A percentile compares a stretch with the other conserved stretches of the same genome.
phyloP scores from a whole-genome alignment of 805 yeast species.

The Isabelozyma pseudorhagii region DNA sequence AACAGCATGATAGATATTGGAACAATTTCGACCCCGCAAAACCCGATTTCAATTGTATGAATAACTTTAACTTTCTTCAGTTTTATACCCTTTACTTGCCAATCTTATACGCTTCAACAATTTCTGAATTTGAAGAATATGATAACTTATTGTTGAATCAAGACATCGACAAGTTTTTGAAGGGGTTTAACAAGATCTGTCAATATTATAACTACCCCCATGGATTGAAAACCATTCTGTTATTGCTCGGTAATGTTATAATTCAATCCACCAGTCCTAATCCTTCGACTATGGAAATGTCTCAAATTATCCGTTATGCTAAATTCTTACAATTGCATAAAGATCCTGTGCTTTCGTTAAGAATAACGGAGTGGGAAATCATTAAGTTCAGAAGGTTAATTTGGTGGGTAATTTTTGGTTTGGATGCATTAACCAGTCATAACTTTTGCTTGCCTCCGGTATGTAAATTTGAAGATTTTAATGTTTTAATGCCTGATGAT shows the following conservation, averaged over 20 bases:
- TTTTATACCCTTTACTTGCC: constrained; percentile 52
- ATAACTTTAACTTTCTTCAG: constrained; percentile 33
- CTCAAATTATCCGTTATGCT: constrained; percentile 54
- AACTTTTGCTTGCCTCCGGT: constrained; percentile 55
- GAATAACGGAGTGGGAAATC: constrained; percentile 44
- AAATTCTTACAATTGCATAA: constrained; percentile 55
- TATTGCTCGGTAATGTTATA: constrained; percentile 46
- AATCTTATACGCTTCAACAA: constrained; percentile 54
- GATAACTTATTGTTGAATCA: constrained; percentile 44
- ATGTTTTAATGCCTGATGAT: constrained; percentile 54
- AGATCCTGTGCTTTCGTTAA: constrained; percentile 55
- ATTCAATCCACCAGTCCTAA: constrained; percentile 54
- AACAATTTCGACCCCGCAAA: constrained; percentile 16
- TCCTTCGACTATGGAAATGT: constrained; percentile 54
- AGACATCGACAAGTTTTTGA: constrained; percentile 48
- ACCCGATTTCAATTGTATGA: constrained; percentile 3
- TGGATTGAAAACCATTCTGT: constrained; percentile 40
- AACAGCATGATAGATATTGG: constrained; percentile 52
- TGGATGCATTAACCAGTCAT: constrained; percentile 56
- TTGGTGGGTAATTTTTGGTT: constrained; percentile 67
- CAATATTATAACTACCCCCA: constrained; percentile 51
- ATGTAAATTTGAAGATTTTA: constrained; percentile 50
- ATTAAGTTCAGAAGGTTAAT: constrained; percentile 53
- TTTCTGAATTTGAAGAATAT: constrained; percentile 57
- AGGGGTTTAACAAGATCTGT: constrained; percentile 47